Percentiles rank a stretch among this genome's conserved stretches.
These are phyloP conservation scores for Waitea zeae DNA, from an alignment of 1,284 basidiomycete species.

Conservation along the genomic window DNA sequence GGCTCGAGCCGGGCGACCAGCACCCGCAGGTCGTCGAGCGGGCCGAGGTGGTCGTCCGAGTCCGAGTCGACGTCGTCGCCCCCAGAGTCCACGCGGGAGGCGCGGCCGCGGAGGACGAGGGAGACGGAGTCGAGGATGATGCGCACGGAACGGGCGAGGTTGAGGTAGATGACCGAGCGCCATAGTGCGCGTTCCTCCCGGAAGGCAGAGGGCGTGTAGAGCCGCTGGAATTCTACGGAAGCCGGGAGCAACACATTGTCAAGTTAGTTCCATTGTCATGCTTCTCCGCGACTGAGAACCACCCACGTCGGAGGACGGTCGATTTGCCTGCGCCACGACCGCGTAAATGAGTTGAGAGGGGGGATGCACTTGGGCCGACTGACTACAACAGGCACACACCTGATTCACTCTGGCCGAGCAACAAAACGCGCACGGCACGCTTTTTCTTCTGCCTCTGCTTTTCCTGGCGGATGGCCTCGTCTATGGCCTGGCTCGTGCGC, in stretches of 20 bases:
- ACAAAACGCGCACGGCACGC: conserved; percentile 50
- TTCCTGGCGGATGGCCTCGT: conserved; percentile 55
- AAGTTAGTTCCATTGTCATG: no score
- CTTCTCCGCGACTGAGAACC: no score
- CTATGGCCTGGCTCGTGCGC: conserved; percentile 65
- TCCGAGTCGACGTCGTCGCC: no score
- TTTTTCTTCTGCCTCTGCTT: conserved; percentile 35
- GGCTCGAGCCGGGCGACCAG: not conserved
- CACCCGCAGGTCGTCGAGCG: not conserved
- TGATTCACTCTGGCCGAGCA: conserved; percentile 72
- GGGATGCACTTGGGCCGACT: no score
- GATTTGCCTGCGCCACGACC: no score
- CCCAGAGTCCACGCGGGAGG: not conserved
- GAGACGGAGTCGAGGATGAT: conserved; percentile 38
- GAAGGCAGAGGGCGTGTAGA: conserved; percentile 64
- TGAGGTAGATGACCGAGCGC: conserved; percentile 67
- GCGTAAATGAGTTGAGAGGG: no score
- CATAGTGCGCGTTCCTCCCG: conserved; percentile 56
- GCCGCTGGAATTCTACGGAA: conserved; percentile 62
- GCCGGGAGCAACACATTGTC: no score
- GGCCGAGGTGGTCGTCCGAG: not conserved
- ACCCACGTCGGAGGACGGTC: no score
- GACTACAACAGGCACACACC: no score
- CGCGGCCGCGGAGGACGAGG: not conserved
- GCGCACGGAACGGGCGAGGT: conserved; percentile 58